Evolutionary conservation across 2,329 filamentous ascomycete species (phyloP), one percentile per base, ranked within the genome.

Genomic region (Ceratocystis papillata): DNA sequence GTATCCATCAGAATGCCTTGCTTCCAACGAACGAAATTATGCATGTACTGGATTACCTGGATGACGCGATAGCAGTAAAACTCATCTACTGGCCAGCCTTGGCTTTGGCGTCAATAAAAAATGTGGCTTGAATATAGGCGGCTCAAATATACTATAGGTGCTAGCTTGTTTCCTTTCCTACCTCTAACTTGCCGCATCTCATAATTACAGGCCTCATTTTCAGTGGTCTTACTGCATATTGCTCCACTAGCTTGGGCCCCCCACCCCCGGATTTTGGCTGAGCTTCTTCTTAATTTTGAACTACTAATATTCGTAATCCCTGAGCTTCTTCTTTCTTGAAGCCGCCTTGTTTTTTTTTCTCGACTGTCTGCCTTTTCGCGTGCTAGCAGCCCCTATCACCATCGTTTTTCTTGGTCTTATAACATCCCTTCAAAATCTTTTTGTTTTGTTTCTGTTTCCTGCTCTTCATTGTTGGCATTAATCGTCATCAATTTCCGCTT

Each of bases 381-480:
- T 65, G 57, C 37, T 57, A 3, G 60, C 22, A 53, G 44, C 64
- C 64, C 64, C 64, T 65, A 60, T 65, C 64, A 20, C 28, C 50
- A 44, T 64, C 37, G 10, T 12, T 41, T 41, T 64, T 64, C 46
- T 63, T 50, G 7, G 22, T 28, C 37, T 12, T 53, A 20, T n/a
- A n/a, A n/a, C 30, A 57, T 28, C 30, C 17, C 8, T 17, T 8
- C 28, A 12, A 57, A 57, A 10, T n/a, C 37, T 50, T 25, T 55
- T 62, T 46, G 4, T 28, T 28, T 45, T 46, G 10, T 15, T 41
- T 41, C 37, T 12, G 12, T 41, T 41, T 12, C 37, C 10, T 41
- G 10, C 1, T 41, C 37, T 12, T 41, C 37, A n/a, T 46, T 4
- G 28, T 44, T 55, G 15, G 10, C 37, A 20, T 53, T 44, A 53